Conservation (phyloP, 1,284 basidiomycete species). For the Wolfiporia cocos region DNA sequence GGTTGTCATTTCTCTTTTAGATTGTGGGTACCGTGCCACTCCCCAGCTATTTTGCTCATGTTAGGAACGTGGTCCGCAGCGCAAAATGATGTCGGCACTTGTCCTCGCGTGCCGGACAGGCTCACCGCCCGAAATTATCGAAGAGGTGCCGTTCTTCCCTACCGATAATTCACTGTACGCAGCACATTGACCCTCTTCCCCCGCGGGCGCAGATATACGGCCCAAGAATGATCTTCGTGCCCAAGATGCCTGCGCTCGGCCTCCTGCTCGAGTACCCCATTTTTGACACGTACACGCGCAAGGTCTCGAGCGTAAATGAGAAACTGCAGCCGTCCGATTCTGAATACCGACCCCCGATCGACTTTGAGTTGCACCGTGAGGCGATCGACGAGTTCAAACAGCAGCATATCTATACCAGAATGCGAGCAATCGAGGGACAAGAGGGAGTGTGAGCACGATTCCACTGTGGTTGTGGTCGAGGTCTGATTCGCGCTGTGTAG, state of each 20-base stretch:
- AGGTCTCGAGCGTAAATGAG: constrained; percentile 56
- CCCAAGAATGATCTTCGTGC: constrained; percentile 79
- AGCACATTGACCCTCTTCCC: too few species aligned
- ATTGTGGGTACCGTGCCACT: constrained; percentile 18
- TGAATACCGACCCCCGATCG: constrained; percentile 60
- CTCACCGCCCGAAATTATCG: constrained; percentile 69
- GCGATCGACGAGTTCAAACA: constrained; percentile 79
- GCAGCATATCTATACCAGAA: constrained; percentile 75
- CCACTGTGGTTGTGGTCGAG: constrained; percentile 4
- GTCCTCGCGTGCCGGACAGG: constrained; percentile 75
- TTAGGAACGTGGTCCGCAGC: constrained; percentile 41
- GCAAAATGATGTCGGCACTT: constrained; percentile 94
- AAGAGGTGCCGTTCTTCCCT: constrained; percentile 42
- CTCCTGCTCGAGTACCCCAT: constrained; percentile 92
- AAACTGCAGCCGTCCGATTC: constrained; percentile 44
- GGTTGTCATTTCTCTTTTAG: constrained; percentile 10
- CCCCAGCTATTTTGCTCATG: neutral
- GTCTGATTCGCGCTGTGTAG: constrained; percentile 28
- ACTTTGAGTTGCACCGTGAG: constrained; percentile 62
- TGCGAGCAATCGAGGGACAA: constrained; percentile 80
- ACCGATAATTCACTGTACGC: neutral
- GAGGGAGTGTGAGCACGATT: constrained; percentile 63
- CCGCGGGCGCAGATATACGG: constrained; percentile 43
- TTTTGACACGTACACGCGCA: constrained; percentile 75
- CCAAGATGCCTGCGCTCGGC: constrained; percentile 95